phyloP scores from a whole-genome alignment of 2,329 filamentous ascomycete species.

The Fusarium haematococcum region DNA sequence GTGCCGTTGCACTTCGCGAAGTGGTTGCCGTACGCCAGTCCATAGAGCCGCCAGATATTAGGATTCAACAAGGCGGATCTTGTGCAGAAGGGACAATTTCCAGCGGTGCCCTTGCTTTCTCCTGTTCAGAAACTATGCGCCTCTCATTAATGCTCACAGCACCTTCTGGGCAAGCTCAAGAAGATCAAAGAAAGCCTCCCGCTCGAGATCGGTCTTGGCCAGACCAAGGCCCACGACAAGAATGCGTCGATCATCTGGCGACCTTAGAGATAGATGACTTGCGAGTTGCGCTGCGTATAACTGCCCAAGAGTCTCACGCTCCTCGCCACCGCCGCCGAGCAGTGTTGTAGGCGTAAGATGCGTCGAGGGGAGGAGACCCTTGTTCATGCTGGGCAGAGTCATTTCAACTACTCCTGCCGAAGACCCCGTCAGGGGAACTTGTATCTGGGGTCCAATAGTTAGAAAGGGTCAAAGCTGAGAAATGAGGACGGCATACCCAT shows the following conservation, averaged over 20 bases:
- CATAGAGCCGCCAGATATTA: not conserved
- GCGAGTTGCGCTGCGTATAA: conserved; percentile 91
- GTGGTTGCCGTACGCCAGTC: not conserved
- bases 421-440: conserved; percentile 80
- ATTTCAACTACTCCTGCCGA: conserved; percentile 74
- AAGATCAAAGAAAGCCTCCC: conserved; percentile 73
- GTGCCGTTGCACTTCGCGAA: not conserved
- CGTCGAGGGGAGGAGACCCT: conserved; percentile 76
- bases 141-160: conserved; percentile 49
- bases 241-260: conserved; percentile 72
- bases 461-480: not conserved
- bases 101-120: not conserved
- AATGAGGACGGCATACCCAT: conserved; percentile 71
- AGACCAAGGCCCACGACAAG: conserved; percentile 73
- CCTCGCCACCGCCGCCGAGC: conserved; percentile 82
- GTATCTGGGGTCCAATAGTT: conserved; percentile 63
- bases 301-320: conserved; percentile 86
- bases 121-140: not conserved
- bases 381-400: conserved; percentile 60
- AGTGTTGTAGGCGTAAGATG: conserved; percentile 89
- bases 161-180: conserved; percentile 72
- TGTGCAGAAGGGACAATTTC: not conserved
- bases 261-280: conserved; percentile 78
- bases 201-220: conserved; percentile 60
- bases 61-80: not conserved